Evolutionary conservation across 768 basidiomycete genomes (phyloP).

Genomic region (Boletus patriciae): DNA sequence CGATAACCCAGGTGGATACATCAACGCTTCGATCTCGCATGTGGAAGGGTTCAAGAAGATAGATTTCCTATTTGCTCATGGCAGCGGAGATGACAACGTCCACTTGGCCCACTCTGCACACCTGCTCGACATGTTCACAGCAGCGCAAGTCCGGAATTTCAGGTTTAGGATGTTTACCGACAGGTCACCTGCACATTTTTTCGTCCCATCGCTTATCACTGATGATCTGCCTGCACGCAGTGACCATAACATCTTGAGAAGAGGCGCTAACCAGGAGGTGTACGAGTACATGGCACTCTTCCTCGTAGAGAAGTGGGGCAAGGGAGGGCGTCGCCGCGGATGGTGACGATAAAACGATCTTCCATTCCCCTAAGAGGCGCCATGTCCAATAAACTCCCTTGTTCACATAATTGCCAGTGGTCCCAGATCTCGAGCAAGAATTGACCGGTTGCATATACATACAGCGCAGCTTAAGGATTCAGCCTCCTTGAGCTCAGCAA

Average conservation of each 20-base stretch:
- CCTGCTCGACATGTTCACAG: slow-evolving; percentile 90
- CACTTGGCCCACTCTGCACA: slow-evolving; percentile 92
- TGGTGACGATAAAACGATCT: slow-evolving; percentile 40
- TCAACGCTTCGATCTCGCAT: slow-evolving; percentile 83
- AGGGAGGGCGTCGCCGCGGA: slow-evolving; percentile 64
- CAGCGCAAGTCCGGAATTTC: slow-evolving; percentile 66
- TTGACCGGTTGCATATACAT: background rate
- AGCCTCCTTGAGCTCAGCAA: background rate
- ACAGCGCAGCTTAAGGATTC: background rate
- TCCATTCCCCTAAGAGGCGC: background rate
- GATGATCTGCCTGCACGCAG: slow-evolving; percentile 39
- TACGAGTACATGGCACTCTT: slow-evolving; percentile 85
- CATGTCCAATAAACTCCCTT: slow-evolving; percentile 7
- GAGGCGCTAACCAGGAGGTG: slow-evolving; percentile 82
- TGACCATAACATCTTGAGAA: slow-evolving; percentile 71
- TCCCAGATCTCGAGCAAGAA: background rate
- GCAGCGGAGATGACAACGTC: slow-evolving; percentile 96
- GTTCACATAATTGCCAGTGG: slow-evolving; percentile 7
- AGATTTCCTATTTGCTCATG: slow-evolving; percentile 86
- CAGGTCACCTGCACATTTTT: slow-evolving; percentile 52
- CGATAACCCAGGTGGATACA: slow-evolving; percentile 82
- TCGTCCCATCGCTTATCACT: background rate
- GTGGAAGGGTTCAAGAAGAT: slow-evolving; percentile 83
- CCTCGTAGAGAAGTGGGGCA: slow-evolving; percentile 92
- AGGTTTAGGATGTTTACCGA: slow-evolving; percentile 97